These are phyloP conservation scores for Cystobasidium pallidum DNA, from an alignment of 1,284 basidiomycete genomes.

Conservation along the genomic window DNA sequence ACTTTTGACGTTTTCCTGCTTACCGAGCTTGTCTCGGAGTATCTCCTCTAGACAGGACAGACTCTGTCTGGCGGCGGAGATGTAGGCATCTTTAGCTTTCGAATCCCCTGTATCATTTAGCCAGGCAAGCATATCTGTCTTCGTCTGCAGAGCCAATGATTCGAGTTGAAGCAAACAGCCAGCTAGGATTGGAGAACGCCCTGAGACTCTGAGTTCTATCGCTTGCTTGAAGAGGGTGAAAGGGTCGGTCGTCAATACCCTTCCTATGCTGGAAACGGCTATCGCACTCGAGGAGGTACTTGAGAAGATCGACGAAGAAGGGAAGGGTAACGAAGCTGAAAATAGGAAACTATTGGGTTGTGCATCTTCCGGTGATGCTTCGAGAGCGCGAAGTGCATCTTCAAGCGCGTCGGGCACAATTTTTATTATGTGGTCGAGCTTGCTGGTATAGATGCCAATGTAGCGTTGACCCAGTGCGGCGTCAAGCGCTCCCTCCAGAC, in stretches of 20 bases:
- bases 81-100: conserved; percentile 6
- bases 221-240: conserved; percentile 47
- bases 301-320: conserved; percentile 26
- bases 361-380: conserved; percentile 30
- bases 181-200: conserved; percentile 47
- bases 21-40: neutral
- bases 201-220: conserved; percentile 45
- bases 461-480: conserved; percentile 16
- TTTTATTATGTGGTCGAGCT: conserved; percentile 8
- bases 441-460: neutral
- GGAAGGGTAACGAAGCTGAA: conserved; percentile 47
- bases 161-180: conserved; percentile 46
- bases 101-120: neutral
- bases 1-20: neutral
- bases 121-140: conserved; percentile 24
- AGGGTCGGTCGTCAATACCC: neutral
- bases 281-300: neutral
- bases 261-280: conserved; percentile 17
- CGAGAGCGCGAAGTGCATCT: conserved; percentile 12
- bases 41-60: neutral
- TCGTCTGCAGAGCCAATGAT: conserved; percentile 11
- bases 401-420: conserved; percentile 12
- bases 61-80: neutral
- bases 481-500: neutral
- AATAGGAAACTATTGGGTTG: conserved; percentile 45